Percentiles rank a stretch among this genome's conserved stretches.
These are phyloP conservation scores for Aspergillus brasiliensis DNA, from an alignment of 2,329 filamentous ascomycete species.

Conservation along the genomic window DNA sequence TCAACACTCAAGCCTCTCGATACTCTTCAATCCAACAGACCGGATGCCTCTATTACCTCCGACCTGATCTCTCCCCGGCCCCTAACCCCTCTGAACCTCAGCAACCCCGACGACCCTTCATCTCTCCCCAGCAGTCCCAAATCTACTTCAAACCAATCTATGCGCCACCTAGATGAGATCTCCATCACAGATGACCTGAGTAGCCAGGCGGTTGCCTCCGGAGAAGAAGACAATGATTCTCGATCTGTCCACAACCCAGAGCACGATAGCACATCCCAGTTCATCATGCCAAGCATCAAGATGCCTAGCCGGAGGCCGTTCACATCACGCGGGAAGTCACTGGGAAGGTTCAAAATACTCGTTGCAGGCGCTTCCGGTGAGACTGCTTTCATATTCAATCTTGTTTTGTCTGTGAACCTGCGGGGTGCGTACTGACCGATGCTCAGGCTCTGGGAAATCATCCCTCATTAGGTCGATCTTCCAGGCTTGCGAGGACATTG, in stretches of 20 bases:
- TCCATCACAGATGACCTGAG: slow-evolving; percentile 56
- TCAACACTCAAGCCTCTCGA: slow-evolving; percentile 35
- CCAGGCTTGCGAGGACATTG: slow-evolving; percentile 85
- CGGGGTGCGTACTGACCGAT: background rate
- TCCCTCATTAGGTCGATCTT: slow-evolving; percentile 86
- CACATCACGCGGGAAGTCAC: slow-evolving; percentile 77
- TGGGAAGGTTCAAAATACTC: slow-evolving; percentile 87
- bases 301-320: slow-evolving; percentile 90
- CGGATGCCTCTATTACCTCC: slow-evolving; percentile 24
- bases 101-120: slow-evolving; percentile 51
- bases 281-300: slow-evolving; percentile 96
- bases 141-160: slow-evolving; percentile 60
- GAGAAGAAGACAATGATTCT: slow-evolving; percentile 56
- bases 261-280: slow-evolving; percentile 59
- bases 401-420: background rate
- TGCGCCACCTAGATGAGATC: slow-evolving; percentile 61
- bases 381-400: slow-evolving; percentile 14
- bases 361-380: slow-evolving; percentile 77
- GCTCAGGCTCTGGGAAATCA: slow-evolving; percentile 78
- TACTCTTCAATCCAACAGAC: slow-evolving; percentile 14
- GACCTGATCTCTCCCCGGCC: slow-evolving; percentile 41
- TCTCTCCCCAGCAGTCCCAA: slow-evolving; percentile 62
- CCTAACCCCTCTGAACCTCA: slow-evolving; percentile 50
- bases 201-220: slow-evolving; percentile 58
- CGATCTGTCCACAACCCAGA: slow-evolving; percentile 30